phyloP scores from a whole-genome alignment of 140 eudicot genomes.

The Oenanthe javanica region DNA sequence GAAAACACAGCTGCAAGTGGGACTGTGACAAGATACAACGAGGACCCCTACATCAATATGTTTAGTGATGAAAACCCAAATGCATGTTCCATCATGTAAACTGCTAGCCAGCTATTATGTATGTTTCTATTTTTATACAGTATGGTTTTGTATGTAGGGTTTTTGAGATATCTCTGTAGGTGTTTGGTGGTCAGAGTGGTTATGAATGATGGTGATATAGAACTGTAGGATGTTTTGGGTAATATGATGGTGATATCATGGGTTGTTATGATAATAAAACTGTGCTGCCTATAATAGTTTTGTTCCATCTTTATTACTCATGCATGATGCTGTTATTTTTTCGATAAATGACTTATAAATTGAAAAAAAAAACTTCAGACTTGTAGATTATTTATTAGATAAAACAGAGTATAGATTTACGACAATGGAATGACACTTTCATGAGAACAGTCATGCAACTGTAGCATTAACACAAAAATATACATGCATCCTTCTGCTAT shows the following conservation, averaged over 20 bases:
- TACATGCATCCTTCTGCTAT: neutral
- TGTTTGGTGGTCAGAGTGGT: neutral
- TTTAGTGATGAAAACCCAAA: constrained; percentile 86
- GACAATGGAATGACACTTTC: neutral
- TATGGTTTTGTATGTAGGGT: neutral
- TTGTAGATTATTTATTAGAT: no score
- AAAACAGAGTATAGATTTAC: neutral
- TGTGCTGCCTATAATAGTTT: neutral
- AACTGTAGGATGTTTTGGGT: constrained; percentile 13
- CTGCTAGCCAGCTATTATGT: no score
- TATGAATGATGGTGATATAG: neutral
- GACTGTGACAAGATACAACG: constrained; percentile 35
- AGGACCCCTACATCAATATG: constrained; percentile 51
- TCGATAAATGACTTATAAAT: no score
- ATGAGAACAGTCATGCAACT: neutral
- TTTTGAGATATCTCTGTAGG: neutral
- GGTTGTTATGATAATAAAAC: neutral
- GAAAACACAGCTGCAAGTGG: constrained; percentile 29
- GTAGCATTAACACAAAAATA: neutral
- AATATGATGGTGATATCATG: neutral
- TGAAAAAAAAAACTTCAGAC: no score
- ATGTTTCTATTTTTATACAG: neutral
- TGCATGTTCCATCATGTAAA: constrained; percentile 75
- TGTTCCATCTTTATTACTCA: neutral
- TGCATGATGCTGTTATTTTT: neutral